Evolutionary conservation across 306 rosid genomes (phyloP).

Genomic region (Purshia tridentata): DNA sequence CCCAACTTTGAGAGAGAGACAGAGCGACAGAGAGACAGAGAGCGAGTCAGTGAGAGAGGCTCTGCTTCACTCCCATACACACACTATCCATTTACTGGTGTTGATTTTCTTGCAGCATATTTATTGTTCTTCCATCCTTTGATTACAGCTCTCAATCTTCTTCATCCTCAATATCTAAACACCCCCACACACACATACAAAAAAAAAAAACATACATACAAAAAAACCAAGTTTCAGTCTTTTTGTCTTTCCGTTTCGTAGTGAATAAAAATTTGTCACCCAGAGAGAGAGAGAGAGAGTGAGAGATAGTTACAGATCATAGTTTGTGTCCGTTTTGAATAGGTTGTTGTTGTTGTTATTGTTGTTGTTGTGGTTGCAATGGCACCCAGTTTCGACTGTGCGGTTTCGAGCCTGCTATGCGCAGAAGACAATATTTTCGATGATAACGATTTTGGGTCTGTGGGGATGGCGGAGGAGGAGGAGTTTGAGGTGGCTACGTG

Average conservation of each 20-base stretch:
- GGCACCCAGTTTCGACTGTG: slow-evolving; percentile 88
- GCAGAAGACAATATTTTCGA: slow-evolving; percentile 69
- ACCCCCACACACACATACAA: background rate
- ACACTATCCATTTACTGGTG: slow-evolving; percentile 20
- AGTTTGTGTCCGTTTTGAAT: background rate
- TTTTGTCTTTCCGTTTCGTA: background rate
- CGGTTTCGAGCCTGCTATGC: slow-evolving; percentile 75
- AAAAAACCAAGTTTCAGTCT: background rate
- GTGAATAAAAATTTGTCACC: background rate
- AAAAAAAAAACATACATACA: background rate
- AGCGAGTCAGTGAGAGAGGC: slow-evolving; percentile 17
- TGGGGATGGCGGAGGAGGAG: slow-evolving; percentile 19
- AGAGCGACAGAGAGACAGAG: slow-evolving; percentile 11
- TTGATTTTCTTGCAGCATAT: slow-evolving; percentile 30
- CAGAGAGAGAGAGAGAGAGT: background rate
- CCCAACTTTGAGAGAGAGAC: slow-evolving; percentile 30
- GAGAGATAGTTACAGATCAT: background rate
- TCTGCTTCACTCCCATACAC: slow-evolving; percentile 18
- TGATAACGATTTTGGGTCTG: slow-evolving; percentile 43
- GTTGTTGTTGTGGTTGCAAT: slow-evolving; percentile 36
- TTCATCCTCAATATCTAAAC: slow-evolving; percentile 16
- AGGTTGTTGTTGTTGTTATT: too few relatives aligned
- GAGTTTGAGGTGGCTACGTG: slow-evolving; percentile 37
- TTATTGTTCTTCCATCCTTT: slow-evolving; percentile 18
- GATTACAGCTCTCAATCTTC: background rate